These are phyloP conservation scores for Micractinium conductrix DNA, from an alignment of 139 green algal genomes.

Conservation along the genomic window DNA sequence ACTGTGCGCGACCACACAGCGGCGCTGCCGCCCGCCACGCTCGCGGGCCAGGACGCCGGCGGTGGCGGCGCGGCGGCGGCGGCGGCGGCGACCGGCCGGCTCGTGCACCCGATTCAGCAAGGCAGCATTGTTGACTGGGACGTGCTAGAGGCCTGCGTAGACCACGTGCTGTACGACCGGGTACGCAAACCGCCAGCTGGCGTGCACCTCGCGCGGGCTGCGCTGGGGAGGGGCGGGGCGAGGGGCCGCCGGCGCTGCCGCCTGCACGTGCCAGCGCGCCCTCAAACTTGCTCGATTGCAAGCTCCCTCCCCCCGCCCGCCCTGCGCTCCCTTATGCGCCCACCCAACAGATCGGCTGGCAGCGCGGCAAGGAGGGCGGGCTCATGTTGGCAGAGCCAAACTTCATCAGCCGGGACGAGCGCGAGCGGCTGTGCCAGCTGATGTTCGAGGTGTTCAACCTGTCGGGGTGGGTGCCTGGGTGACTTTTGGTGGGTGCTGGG, in stretches of 20 bases:
- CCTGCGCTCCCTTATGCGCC: too few species aligned
- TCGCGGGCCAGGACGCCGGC: neutral
- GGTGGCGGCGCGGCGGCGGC: neutral
- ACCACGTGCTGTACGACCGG: constrained; percentile 72
- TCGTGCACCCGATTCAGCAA: constrained; percentile 6
- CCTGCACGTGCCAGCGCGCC: too few species aligned
- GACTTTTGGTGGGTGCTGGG: too few species aligned
- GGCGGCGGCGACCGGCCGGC: constrained; percentile 2
- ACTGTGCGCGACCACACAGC: neutral
- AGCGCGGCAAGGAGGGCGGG: constrained; percentile 67
- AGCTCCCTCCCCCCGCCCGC: neutral
- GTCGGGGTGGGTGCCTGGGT: neutral
- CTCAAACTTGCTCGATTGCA: too few species aligned
- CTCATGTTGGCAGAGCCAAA: constrained; percentile 78
- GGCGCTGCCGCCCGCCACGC: neutral
- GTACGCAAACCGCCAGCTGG: constrained; percentile 7
- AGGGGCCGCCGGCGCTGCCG: too few species aligned
- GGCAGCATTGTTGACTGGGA: constrained; percentile 69
- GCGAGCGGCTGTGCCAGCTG: constrained; percentile 79
- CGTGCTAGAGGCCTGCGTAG: constrained; percentile 71
- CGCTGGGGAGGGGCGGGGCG: neutral
- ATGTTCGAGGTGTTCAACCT: constrained; percentile 87
- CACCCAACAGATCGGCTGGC: constrained; percentile 78
- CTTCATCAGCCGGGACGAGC: constrained; percentile 62
- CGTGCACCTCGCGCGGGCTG: neutral